Conservation (phyloP, 139 green algal species). For the Tetraselmis chui region DNA sequence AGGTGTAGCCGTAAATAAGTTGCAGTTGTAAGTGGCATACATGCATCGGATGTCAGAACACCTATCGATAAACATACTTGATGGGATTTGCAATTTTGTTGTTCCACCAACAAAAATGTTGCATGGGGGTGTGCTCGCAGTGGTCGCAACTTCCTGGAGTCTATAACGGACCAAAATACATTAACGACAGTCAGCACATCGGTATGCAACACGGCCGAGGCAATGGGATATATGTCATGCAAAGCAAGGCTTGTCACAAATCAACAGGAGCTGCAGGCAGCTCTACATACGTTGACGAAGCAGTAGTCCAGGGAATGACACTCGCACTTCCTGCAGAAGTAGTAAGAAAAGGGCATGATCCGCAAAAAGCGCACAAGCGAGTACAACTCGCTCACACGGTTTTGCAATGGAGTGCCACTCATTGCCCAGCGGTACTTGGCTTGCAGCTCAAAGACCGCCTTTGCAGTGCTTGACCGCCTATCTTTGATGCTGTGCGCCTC, state of each 20-base stretch:
- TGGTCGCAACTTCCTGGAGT: background rate
- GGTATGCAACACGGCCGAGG: too few species aligned
- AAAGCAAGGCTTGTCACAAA: too few species aligned
- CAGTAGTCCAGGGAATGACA: slow-evolving; percentile 71
- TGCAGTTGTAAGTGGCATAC: too few species aligned
- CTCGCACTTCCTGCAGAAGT: slow-evolving; percentile 79
- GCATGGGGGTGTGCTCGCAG: slow-evolving; percentile 24
- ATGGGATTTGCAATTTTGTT: slow-evolving; percentile 74
- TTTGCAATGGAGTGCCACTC: slow-evolving; percentile 74
- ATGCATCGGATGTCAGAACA: too few species aligned
- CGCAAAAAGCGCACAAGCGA: slow-evolving; percentile 80
- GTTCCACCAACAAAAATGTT: slow-evolving; percentile 61
- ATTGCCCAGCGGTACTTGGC: slow-evolving; percentile 71
- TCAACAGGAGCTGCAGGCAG: too few species aligned
- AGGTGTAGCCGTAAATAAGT: too few species aligned
- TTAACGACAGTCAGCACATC: too few species aligned
- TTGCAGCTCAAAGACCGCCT: slow-evolving; percentile 76
- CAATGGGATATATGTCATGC: too few species aligned
- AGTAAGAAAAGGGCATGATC: slow-evolving; percentile 83
- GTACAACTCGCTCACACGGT: slow-evolving; percentile 89
- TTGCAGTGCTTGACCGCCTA: slow-evolving; percentile 64
- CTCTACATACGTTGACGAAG: slow-evolving; percentile 33
- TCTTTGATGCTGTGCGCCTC: slow-evolving; percentile 92
- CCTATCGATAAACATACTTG: too few species aligned
- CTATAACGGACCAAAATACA: too few species aligned